Evolutionary conservation across 1,139 yeast species (phyloP).

Genomic region (Pneumocystis sp.): DNA sequence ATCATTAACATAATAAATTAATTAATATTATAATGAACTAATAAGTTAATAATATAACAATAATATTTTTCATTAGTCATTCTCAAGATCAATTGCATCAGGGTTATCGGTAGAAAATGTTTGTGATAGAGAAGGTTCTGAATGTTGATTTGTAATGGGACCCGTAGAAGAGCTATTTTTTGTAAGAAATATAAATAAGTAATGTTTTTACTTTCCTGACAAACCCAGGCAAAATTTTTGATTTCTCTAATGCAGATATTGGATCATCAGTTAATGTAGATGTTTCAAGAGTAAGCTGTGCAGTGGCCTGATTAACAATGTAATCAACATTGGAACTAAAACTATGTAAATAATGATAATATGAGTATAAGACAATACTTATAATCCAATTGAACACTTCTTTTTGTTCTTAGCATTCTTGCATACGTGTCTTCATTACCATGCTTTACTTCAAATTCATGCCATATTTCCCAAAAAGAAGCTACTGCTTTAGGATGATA

Average conservation of each 20-base stretch:
- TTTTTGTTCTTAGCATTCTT: conserved; percentile 54
- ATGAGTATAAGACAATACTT: conserved; percentile 15
- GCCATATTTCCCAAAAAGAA: conserved; percentile 52
- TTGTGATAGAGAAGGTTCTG: neutral
- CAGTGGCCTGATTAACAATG: neutral
- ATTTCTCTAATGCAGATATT: neutral
- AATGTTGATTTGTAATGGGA: neutral
- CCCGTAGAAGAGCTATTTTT: neutral
- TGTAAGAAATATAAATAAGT: neutral
- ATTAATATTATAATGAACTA: no score
- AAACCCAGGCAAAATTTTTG: neutral
- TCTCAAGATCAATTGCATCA: neutral
- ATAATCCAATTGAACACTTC: conserved; percentile 34
- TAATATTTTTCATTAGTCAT: neutral
- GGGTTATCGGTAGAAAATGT: neutral
- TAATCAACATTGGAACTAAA: neutral
- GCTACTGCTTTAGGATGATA: conserved; percentile 28
- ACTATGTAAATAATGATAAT: neutral
- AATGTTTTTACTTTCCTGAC: neutral
- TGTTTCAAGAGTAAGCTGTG: neutral
- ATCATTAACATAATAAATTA: no score
- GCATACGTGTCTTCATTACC: conserved; percentile 64
- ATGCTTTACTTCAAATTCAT: conserved; percentile 49
- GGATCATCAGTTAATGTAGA: neutral
- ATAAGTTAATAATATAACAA: neutral